A percentile compares a stretch with the other conserved stretches of the same genome.
These are phyloP conservation scores for Aureobasidium sp. DNA, from an alignment of 2,329 filamentous ascomycete genomes.

Conservation along the genomic window DNA sequence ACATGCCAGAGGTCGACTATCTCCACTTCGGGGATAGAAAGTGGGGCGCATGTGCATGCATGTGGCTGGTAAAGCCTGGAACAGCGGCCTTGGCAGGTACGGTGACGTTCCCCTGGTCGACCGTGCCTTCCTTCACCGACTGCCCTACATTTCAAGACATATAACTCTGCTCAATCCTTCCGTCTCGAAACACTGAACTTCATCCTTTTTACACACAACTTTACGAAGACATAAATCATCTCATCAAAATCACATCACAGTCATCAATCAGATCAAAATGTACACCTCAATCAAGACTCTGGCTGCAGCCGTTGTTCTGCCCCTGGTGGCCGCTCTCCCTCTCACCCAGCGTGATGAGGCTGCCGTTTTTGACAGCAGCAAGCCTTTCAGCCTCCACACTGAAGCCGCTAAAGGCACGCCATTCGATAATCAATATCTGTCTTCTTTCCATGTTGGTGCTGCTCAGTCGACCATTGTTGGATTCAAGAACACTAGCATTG, in stretches of 20 bases:
- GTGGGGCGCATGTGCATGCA: neutral
- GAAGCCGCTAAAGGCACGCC: neutral
- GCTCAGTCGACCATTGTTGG: neutral
- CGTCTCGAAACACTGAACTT: neutral
- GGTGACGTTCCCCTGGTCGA: neutral
- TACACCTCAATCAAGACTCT: conserved; percentile 10
- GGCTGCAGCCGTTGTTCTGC: conserved; percentile 1
- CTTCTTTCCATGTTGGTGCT: conserved; percentile 10
- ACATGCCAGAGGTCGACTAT: neutral
- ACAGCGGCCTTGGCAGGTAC: conserved; percentile 2
- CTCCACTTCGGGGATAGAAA: neutral
- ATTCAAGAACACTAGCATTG: neutral
- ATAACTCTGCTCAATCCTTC: neutral
- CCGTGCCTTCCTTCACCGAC: conserved; percentile 5
- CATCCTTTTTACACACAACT: neutral
- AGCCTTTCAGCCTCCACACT: conserved; percentile 14
- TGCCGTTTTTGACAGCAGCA: conserved; percentile 9
- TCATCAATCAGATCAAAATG: neutral
- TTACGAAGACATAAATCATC: neutral
- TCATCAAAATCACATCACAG: neutral
- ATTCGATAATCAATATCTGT: neutral
- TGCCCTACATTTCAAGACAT: neutral
- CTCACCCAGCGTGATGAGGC: neutral
- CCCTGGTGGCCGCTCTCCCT: conserved; percentile 3
- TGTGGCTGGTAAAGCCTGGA: neutral